phyloP scores from a whole-genome alignment of 192 early-diverging fungal species.

The Backusella sp. region DNA sequence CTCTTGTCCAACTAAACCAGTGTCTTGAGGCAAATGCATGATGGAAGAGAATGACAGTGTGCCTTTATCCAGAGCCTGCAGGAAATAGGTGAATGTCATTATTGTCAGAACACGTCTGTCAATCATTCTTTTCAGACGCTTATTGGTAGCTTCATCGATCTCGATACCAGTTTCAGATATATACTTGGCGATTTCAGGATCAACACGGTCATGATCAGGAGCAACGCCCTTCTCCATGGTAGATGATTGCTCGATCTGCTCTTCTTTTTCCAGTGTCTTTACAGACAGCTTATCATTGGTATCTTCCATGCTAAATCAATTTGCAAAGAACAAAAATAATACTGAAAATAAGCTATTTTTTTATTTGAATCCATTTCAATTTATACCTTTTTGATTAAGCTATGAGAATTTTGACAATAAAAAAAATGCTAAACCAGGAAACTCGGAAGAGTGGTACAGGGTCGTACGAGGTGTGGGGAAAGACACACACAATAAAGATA shows the following conservation, averaged over 20 bases:
- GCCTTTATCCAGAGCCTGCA: constrained; percentile 26
- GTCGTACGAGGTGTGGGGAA: neutral
- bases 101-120: constrained; percentile 14
- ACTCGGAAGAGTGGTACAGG: neutral
- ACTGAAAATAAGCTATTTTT: neutral
- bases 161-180: neutral
- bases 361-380: neutral
- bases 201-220: constrained; percentile 18
- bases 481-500: neutral
- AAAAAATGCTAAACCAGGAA: neutral
- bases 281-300: neutral
- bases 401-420: constrained; percentile 2
- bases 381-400: constrained; percentile 6
- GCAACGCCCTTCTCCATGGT: neutral
- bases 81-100: constrained; percentile 20
- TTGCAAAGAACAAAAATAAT: neutral
- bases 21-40: constrained; percentile 16
- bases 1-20: constrained; percentile 14
- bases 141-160: constrained; percentile 20
- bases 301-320: neutral
- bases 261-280: constrained; percentile 1
- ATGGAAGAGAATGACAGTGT: constrained; percentile 22
- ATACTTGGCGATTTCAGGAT: constrained; percentile 24
- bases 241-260: neutral
- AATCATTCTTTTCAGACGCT: constrained; percentile 15